Percentiles rank a stretch among this genome's conserved stretches.
Evolutionary conservation across 2,329 filamentous ascomycete genomes (phyloP).

Genomic region (Graphilbum fragrans): DNA sequence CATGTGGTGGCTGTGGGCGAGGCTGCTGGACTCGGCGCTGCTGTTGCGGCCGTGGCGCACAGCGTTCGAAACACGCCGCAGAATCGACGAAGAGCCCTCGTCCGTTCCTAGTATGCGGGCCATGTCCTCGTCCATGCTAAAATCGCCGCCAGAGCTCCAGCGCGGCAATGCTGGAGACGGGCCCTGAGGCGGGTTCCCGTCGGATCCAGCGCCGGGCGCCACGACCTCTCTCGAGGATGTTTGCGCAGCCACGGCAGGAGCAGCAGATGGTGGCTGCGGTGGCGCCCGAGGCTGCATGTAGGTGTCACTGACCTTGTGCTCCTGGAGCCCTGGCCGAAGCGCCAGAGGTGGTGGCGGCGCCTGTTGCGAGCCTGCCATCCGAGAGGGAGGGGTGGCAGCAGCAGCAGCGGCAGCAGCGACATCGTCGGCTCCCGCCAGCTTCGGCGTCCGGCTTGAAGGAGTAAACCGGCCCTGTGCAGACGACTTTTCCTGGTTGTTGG

Average conservation of each 20-base stretch:
- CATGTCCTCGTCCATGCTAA: slow-evolving; percentile 94
- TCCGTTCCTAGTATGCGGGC: slow-evolving; percentile 74
- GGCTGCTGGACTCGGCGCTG: slow-evolving; percentile 51
- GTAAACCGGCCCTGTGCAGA: not conserved
- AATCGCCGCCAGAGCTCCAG: slow-evolving; percentile 72
- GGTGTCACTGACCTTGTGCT: slow-evolving; percentile 34
- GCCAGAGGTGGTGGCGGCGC: not conserved
- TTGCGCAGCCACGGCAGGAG: not conserved
- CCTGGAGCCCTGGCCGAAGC: slow-evolving; percentile 17
- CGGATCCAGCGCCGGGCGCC: too few relatives aligned
- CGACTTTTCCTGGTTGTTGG: slow-evolving; percentile 19
- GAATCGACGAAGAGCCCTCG: slow-evolving; percentile 64
- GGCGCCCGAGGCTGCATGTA: slow-evolving; percentile 48
- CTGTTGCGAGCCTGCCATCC: not conserved
- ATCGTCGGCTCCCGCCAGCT: not conserved
- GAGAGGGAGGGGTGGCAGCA: too few relatives aligned
- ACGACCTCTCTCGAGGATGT: not conserved
- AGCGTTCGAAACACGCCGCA: slow-evolving; percentile 83
- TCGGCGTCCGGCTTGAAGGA: not conserved
- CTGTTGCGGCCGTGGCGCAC: slow-evolving; percentile 86
- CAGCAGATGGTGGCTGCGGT: slow-evolving; percentile 32
- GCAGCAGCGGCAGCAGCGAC: not conserved
- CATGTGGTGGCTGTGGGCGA: slow-evolving; percentile 23
- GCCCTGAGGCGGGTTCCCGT: slow-evolving; percentile 22
- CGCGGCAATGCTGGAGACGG: slow-evolving; percentile 55